phyloP scores from a whole-genome alignment of 75 land plant genomes.

The Azolla pinnata region DNA sequence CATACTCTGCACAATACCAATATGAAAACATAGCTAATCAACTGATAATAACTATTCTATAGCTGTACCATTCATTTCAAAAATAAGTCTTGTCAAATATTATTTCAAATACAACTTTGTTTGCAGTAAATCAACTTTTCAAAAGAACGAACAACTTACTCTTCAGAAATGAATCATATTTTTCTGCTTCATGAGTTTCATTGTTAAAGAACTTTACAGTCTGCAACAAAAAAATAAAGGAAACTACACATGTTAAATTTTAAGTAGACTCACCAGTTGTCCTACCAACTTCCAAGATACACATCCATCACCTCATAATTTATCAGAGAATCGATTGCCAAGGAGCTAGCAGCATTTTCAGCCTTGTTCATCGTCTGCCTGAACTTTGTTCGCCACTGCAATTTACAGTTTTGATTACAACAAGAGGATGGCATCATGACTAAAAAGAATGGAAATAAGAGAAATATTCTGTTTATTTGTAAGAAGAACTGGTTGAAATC shows the following conservation, averaged over 20 bases:
- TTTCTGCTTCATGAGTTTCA: conserved; percentile 66
- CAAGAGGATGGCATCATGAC: too few species aligned
- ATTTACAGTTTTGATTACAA: too few species aligned
- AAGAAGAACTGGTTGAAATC: too few species aligned
- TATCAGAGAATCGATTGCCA: conserved; percentile 88
- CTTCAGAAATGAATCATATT: conserved; percentile 66
- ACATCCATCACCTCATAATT: conserved; percentile 71
- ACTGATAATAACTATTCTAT: background rate
- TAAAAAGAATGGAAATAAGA: too few species aligned
- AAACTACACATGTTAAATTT: background rate
- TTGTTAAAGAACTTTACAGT: conserved; percentile 98
- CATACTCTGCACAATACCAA: conserved; percentile 53
- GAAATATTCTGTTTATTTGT: too few species aligned
- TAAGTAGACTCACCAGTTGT: background rate
- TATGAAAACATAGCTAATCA: background rate
- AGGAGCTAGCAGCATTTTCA: conserved; percentile 87
- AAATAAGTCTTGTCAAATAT: background rate
- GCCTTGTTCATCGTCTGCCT: conserved; percentile 96
- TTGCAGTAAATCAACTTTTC: background rate
- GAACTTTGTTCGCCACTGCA: conserved; percentile 94
- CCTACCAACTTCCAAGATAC: background rate
- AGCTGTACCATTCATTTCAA: background rate
- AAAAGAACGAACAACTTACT: conserved; percentile 47
- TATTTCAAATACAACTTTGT: background rate
- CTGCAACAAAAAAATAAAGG: conserved; percentile 28